phyloP scores from a whole-genome alignment of 345 rosid genomes.

The Theobroma cacao region DNA sequence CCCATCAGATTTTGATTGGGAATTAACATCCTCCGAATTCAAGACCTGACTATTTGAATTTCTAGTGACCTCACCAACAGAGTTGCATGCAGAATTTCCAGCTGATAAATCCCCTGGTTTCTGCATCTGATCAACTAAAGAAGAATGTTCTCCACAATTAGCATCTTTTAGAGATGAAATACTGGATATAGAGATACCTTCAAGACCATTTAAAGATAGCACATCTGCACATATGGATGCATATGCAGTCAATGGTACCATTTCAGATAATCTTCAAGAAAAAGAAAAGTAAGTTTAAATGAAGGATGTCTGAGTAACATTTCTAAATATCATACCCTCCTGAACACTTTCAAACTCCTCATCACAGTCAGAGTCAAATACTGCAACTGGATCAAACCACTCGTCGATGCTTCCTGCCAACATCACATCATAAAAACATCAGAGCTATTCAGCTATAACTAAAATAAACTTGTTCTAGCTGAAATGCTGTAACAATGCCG shows the following conservation, averaged over 20 bases:
- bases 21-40: slow-evolving; percentile 30
- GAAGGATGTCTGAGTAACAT: neutral
- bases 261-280: neutral
- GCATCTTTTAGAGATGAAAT: slow-evolving; percentile 37
- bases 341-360: slow-evolving; percentile 83
- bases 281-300: neutral
- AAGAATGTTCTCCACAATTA: slow-evolving; percentile 32
- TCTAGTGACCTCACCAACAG: slow-evolving; percentile 27
- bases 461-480: neutral
- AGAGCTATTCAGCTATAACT: neutral
- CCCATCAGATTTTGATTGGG: slow-evolving; percentile 29
- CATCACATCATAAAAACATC: slow-evolving; percentile 13
- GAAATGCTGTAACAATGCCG: neutral
- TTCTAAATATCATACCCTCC: slow-evolving; percentile 52
- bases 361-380: slow-evolving; percentile 79
- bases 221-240: slow-evolving; percentile 45
- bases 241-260: neutral
- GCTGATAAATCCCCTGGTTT: slow-evolving; percentile 35
- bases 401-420: slow-evolving; percentile 60
- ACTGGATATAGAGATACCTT: slow-evolving; percentile 50
- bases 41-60: slow-evolving; percentile 27
- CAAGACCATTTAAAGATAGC: slow-evolving; percentile 55
- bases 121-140: slow-evolving; percentile 33
- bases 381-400: slow-evolving; percentile 72
- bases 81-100: slow-evolving; percentile 36